Base-by-base conservation (phyloP, 225 moss, liverwort and hornwort genomes). In the Sphagnum contortum region DNA sequence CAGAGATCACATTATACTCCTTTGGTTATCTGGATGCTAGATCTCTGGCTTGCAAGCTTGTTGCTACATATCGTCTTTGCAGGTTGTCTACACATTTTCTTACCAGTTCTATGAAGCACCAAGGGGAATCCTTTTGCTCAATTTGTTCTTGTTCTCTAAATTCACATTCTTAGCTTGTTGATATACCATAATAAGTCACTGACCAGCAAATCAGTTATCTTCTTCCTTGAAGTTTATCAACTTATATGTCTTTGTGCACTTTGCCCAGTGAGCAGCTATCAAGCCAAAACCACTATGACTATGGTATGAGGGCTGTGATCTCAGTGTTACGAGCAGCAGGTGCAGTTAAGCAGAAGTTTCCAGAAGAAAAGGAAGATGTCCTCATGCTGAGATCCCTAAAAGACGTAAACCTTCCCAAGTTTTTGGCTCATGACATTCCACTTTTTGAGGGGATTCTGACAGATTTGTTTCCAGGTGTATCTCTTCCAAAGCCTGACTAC, bases 281-380 rank as follows among this genome's bases (percentile, higher is more conserved):
- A 7, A 86, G 82, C 49, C 88, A 89, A 4, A 89, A 89, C 59
- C 88, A 89, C 70, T 89, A 89, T 45, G 88, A 89, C 49, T 89
- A 89, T 12, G 88, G 88, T 0, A 86, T 89, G 88, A 73, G 88
- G 57, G 88, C 88, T 6, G 88, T 89, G 45, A 89, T 89, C 44
- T 86, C 86, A 0, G 88, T 89, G 6, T 79, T 89, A 0, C 85
- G 88, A 3, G 86, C 83, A 0, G 88, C 88, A 1, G 86, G 88
- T 55, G 86, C 73, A 4, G 76, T 86, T 0, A 89, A 89, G 62
- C 86, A 86, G 3, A 89, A 85, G 50, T 89, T 80, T 0, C 80
- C 86, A 0, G 71, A 80, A 0, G 88, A 89, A 72, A 76, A 85
- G 0, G 88, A 88, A 70, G 76, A 80, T 51, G 80, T 89, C 4